Evolutionary conservation across 345 rosid species (phyloP).

Genomic region (Lepidium aucheri): DNA sequence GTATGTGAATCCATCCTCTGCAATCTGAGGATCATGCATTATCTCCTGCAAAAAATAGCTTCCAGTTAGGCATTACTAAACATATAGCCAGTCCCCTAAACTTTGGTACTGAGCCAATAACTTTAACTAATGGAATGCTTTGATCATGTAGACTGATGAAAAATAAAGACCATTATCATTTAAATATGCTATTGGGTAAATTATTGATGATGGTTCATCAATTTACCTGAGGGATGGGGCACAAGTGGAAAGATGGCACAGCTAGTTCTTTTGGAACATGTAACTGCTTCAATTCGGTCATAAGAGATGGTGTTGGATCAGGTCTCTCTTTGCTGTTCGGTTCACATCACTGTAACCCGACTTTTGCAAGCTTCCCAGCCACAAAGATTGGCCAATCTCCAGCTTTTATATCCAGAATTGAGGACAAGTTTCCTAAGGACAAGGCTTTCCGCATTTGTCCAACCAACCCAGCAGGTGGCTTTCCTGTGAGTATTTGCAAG

Average conservation of each 20-base stretch:
- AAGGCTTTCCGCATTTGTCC: slow-evolving; percentile 43
- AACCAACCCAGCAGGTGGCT: slow-evolving; percentile 43
- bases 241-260: slow-evolving; percentile 58
- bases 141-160: not conserved
- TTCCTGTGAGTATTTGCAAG: slow-evolving; percentile 59
- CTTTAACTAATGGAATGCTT: not conserved
- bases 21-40: slow-evolving; percentile 73
- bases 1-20: slow-evolving; percentile 73
- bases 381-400: slow-evolving; percentile 59
- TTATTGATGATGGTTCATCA: too few species aligned
- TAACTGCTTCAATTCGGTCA: slow-evolving; percentile 58
- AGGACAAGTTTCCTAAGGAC: slow-evolving; percentile 28
- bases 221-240: slow-evolving; percentile 64
- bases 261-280: slow-evolving; percentile 36
- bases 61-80: not conserved
- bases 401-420: slow-evolving; percentile 53
- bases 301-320: slow-evolving; percentile 50
- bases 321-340: slow-evolving; percentile 41
- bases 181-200: too few species aligned
- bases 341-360: slow-evolving; percentile 63
- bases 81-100: not conserved
- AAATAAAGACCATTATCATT: too few species aligned
- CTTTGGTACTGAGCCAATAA: not conserved
- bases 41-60: slow-evolving; percentile 45
- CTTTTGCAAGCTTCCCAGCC: slow-evolving; percentile 37